These are phyloP conservation scores for Hanseniaspora occidentalis DNA, from an alignment of 805 yeast genomes.

Conservation along the genomic window DNA sequence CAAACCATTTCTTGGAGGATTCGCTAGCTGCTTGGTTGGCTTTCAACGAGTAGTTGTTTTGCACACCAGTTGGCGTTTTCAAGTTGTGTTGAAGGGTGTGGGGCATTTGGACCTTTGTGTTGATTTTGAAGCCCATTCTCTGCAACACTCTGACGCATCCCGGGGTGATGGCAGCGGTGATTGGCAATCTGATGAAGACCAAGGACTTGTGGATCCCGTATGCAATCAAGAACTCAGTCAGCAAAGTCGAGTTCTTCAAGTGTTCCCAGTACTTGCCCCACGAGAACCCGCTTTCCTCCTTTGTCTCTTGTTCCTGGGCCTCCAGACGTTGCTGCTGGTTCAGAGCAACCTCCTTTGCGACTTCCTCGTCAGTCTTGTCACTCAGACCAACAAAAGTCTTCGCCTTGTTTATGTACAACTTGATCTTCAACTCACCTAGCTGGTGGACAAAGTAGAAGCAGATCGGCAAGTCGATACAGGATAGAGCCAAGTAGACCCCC, in stretches of 20 bases:
- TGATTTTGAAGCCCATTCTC: conserved; percentile 11
- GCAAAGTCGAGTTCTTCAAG: conserved; percentile 29
- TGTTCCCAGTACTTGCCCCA: conserved; percentile 16
- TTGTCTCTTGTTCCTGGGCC: conserved; percentile 7
- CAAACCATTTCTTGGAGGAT: conserved; percentile 44
- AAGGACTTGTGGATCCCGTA: conserved; percentile 88
- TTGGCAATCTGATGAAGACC: conserved; percentile 71
- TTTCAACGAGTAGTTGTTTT: neutral
- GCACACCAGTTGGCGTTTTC: too few relatives aligned
- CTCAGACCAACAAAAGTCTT: conserved; percentile 55
- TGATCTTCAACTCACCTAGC: conserved; percentile 72
- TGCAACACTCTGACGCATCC: conserved; percentile 51
- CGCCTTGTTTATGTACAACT: conserved; percentile 46
- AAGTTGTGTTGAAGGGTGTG: neutral
- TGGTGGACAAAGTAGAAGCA: conserved; percentile 77
- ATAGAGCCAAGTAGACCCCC: conserved; percentile 65
- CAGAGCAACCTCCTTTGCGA: conserved; percentile 23
- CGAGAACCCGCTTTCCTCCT: conserved; percentile 9
- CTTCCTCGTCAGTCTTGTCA: conserved; percentile 30
- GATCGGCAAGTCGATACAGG: conserved; percentile 66
- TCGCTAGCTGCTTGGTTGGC: conserved; percentile 28
- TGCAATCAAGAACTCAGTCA: conserved; percentile 83
- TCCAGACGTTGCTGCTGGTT: conserved; percentile 16
- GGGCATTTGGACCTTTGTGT: neutral
- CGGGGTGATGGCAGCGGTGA: conserved; percentile 90